A percentile compares a stretch with the other conserved stretches of the same genome.
phyloP scores from a whole-genome alignment of 1,139 yeast genomes.

The Wickerhamomyces sp. region DNA sequence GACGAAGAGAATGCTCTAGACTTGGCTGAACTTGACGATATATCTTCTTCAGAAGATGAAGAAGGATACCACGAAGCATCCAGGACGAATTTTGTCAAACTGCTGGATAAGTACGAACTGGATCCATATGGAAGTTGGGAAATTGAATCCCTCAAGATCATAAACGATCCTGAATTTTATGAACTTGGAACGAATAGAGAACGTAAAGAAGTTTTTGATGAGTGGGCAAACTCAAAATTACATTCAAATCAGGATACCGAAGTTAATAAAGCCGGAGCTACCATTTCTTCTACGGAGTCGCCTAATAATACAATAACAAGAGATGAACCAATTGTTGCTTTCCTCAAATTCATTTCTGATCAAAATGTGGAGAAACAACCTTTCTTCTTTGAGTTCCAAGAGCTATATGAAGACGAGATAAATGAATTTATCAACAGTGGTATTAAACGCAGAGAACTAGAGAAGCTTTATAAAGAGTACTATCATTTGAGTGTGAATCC shows the following conservation, averaged over 20 bases:
- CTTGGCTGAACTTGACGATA: slow-evolving; percentile 11
- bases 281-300: no score
- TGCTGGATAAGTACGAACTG: slow-evolving; percentile 28
- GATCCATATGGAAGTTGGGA: slow-evolving; percentile 47
- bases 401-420: slow-evolving; percentile 33
- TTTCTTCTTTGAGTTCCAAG: slow-evolving; percentile 43
- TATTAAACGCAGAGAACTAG: slow-evolving; percentile 35
- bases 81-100: slow-evolving; percentile 20
- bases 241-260: background rate
- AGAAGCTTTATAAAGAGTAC: slow-evolving; percentile 35
- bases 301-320: background rate
- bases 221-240: slow-evolving; percentile 28
- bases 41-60: slow-evolving; percentile 6
- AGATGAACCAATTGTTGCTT: background rate
- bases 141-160: slow-evolving; percentile 35
- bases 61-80: background rate
- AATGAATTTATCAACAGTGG: slow-evolving; percentile 16
- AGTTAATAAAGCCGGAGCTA: slow-evolving; percentile 5
- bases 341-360: background rate
- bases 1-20: slow-evolving; percentile 14
- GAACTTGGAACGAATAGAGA: slow-evolving; percentile 30
- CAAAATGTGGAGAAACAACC: slow-evolving; percentile 28
- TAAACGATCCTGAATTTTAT: slow-evolving; percentile 36
- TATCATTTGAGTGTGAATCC: slow-evolving; percentile 15
- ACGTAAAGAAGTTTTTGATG: slow-evolving; percentile 35